Conservation (phyloP, 768 basidiomycete species). For the Leccinum disarticulatum region DNA sequence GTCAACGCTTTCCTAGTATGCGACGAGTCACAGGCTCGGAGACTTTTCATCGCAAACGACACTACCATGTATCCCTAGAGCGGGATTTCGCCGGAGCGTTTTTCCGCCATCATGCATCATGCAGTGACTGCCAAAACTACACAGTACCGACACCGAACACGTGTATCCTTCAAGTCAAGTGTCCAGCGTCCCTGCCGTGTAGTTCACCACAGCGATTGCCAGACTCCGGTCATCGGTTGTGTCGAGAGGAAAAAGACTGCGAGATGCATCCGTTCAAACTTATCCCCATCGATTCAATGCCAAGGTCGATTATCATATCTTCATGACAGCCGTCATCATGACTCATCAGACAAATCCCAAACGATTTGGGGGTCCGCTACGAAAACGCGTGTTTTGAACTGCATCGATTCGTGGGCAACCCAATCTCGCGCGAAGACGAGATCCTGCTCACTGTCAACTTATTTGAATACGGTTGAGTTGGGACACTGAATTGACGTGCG, state of each 20-base stretch:
- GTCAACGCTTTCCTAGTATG: neutral
- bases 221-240: conserved; percentile 2
- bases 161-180: conserved; percentile 4
- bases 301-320: conserved; percentile 4
- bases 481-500: conserved; percentile 59
- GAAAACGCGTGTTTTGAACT: conserved; percentile 9
- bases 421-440: neutral
- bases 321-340: conserved; percentile 3
- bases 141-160: conserved; percentile 4
- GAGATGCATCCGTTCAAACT: neutral
- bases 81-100: conserved; percentile 5
- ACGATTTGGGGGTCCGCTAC: conserved; percentile 13
- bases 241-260: neutral
- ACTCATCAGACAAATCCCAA: conserved; percentile 25
- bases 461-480: conserved; percentile 62
- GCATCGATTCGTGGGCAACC: neutral
- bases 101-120: neutral
- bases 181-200: neutral
- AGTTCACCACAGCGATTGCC: neutral
- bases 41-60: neutral
- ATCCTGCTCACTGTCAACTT: conserved; percentile 58
- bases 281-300: conserved; percentile 12
- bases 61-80: neutral
- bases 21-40: neutral
- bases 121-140: neutral